These are phyloP conservation scores for Aotearoamyces nothofagi DNA, from an alignment of 2,329 filamentous ascomycete species.

Conservation along the genomic window DNA sequence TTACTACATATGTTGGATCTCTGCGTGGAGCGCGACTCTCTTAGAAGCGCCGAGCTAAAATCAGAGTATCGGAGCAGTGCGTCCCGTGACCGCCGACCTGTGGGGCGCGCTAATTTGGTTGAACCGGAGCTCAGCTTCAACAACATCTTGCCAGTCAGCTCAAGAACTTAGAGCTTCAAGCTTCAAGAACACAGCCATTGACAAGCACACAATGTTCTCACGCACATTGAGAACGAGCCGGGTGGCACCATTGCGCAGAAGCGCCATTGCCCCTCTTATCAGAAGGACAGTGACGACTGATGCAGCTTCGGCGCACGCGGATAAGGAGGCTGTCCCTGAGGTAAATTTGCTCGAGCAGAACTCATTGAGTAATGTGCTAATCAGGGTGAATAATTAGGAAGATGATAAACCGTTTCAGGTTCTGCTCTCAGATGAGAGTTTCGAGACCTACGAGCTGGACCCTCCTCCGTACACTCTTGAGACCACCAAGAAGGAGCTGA, in stretches of 20 bases:
- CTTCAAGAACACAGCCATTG: neutral
- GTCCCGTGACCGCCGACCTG: too few relatives aligned
- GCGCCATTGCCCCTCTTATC: constrained; percentile 21
- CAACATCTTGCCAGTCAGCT: constrained; percentile 1
- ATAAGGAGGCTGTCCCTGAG: constrained; percentile 56
- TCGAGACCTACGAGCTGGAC: constrained; percentile 98
- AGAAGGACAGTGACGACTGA: constrained; percentile 79
- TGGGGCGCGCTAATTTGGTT: too few relatives aligned
- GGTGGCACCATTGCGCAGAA: constrained; percentile 35
- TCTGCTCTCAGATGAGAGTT: constrained; percentile 92
- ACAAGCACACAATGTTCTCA: constrained; percentile 45
- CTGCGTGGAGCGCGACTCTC: too few relatives aligned
- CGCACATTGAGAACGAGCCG: constrained; percentile 50
- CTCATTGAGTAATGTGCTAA: constrained; percentile 1
- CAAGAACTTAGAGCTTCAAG: neutral
- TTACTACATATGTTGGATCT: too few relatives aligned
- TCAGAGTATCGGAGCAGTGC: too few relatives aligned
- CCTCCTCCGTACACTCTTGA: constrained; percentile 85
- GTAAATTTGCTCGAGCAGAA: too few relatives aligned
- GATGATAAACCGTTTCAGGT: constrained; percentile 90
- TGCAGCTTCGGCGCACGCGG: constrained; percentile 80
- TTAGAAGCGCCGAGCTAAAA: too few relatives aligned
- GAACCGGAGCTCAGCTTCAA: neutral
- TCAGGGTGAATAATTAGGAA: constrained; percentile 38
- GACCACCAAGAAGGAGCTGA: constrained; percentile 94